Evolutionary conservation across 768 basidiomycete genomes (phyloP).

Genomic region (Fistulinella prunicolor): DNA sequence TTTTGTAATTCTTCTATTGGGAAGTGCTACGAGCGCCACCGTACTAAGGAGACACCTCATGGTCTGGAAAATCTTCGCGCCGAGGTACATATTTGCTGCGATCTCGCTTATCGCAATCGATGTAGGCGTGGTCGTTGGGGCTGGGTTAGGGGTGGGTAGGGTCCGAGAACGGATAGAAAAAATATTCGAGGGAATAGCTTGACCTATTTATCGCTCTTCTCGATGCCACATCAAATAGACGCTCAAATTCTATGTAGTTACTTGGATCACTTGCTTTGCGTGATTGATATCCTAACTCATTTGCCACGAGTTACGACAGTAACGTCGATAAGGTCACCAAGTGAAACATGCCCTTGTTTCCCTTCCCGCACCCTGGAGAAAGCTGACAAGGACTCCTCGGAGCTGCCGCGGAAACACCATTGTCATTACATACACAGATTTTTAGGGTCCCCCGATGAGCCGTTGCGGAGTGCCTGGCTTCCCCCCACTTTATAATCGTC

Average conservation of each 20-base stretch:
- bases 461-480: too few relatives aligned
- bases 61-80: slow-evolving; percentile 99
- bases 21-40: slow-evolving; percentile 70
- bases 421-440: slow-evolving; percentile 18
- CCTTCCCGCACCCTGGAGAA: neutral
- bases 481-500: too few relatives aligned
- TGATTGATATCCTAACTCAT: too few relatives aligned
- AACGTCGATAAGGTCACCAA: neutral
- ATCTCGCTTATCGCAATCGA: slow-evolving; percentile 69
- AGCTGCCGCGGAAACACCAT: slow-evolving; percentile 11
- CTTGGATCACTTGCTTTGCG: too few relatives aligned
- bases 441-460: neutral
- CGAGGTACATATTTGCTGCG: slow-evolving; percentile 83
- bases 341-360: slow-evolving; percentile 6
- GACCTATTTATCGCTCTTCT: neutral
- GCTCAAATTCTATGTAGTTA: too few relatives aligned
- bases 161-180: slow-evolving; percentile 21
- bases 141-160: slow-evolving; percentile 22
- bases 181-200: slow-evolving; percentile 18
- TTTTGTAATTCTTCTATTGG: slow-evolving; percentile 60
- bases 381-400: slow-evolving; percentile 25
- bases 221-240: too few relatives aligned
- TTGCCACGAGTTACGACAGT: neutral
- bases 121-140: slow-evolving; percentile 38
- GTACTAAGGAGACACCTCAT: slow-evolving; percentile 82